Percentiles rank a stretch among this genome's conserved stretches.
phyloP scores from a whole-genome alignment of 441 rosid genomes.

The Corymbia citriodora region DNA sequence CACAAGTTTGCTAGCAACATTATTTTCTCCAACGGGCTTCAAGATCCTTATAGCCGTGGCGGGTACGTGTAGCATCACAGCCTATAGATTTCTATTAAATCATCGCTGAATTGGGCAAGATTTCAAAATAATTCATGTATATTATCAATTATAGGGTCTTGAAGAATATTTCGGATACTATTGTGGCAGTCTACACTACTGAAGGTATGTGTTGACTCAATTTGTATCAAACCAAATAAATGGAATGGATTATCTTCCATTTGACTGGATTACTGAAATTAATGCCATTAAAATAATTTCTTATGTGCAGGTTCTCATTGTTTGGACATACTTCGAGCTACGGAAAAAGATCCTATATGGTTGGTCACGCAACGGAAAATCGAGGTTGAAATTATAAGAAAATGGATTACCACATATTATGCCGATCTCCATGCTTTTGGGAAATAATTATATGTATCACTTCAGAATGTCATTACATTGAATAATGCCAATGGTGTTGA shows the following conservation, averaged over 20 bases:
- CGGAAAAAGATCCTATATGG: not conserved
- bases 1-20: conserved; percentile 28
- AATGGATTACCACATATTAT: not conserved
- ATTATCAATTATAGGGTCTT: not conserved
- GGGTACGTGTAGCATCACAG: conserved; percentile 8
- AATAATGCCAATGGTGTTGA: not conserved
- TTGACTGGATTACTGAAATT: not conserved
- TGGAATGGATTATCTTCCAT: not conserved
- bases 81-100: not conserved
- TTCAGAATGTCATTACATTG: not conserved
- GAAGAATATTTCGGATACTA: not conserved
- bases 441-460: not conserved
- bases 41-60: conserved; percentile 25
- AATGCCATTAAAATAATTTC: too few relatives aligned
- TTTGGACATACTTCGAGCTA: not conserved
- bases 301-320: not conserved
- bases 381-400: not conserved
- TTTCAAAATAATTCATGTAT: not conserved
- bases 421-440: not conserved
- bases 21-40: conserved; percentile 30
- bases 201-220: rapidly evolving
- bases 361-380: not conserved
- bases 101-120: not conserved
- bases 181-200: not conserved
- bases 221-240: not conserved